phyloP scores from a whole-genome alignment of 139 green algal genomes.

The Volvox reticuliferus region DNA sequence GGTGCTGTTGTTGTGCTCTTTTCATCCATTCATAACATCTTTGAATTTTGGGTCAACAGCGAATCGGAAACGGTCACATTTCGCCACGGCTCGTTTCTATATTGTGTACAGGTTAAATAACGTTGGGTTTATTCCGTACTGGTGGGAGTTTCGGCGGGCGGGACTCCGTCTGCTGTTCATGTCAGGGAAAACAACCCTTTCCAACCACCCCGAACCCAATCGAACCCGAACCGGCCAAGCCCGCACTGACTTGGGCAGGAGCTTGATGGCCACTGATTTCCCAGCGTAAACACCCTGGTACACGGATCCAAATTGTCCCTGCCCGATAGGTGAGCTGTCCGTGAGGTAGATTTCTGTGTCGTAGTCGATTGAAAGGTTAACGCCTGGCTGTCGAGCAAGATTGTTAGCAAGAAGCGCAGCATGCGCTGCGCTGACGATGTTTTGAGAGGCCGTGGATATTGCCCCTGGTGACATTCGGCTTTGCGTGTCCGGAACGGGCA shows the following conservation, averaged over 20 bases:
- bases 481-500: background rate
- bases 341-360: constrained; percentile 5
- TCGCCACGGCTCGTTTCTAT: no score
- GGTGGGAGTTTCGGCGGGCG: no score
- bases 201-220: no score
- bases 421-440: background rate
- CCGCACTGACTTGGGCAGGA: constrained; percentile 30
- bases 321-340: constrained; percentile 27
- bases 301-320: constrained; percentile 36
- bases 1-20: no score
- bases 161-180: no score
- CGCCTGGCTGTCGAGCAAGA: background rate
- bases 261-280: constrained; percentile 20
- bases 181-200: no score
- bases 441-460: background rate
- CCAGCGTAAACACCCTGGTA: constrained; percentile 17
- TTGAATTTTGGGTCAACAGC: no score
- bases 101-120: no score
- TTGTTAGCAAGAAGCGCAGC: background rate
- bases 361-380: constrained; percentile 41
- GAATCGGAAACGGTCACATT: no score
- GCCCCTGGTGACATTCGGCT: background rate
- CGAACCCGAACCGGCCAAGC: no score
- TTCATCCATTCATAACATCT: no score
- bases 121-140: no score